phyloP scores from a whole-genome alignment of 2,329 filamentous ascomycete species.

The Davidsoniella eucalypti region DNA sequence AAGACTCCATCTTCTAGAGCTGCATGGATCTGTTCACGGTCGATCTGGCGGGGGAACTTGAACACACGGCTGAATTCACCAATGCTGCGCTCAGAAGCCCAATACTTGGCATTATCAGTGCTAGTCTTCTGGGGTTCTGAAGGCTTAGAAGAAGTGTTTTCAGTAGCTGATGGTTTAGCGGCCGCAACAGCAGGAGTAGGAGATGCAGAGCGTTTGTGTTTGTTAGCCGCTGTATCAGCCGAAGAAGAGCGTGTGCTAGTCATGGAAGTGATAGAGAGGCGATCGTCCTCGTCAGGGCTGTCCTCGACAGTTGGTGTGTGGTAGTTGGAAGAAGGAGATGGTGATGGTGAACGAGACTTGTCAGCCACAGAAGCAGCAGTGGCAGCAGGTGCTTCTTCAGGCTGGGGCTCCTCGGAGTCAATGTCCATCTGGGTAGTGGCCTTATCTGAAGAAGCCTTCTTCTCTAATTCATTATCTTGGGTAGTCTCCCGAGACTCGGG shows the following conservation, averaged over 20 bases:
- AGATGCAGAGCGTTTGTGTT: constrained; percentile 8
- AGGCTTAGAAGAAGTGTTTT: neutral
- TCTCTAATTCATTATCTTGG: constrained; percentile 16
- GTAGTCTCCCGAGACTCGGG: constrained; percentile 22
- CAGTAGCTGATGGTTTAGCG: neutral
- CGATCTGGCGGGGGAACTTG: constrained; percentile 47
- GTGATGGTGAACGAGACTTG: neutral
- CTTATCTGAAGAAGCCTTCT: constrained; percentile 26
- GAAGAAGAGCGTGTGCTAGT: constrained; percentile 15
- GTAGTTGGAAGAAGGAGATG: constrained; percentile 22
- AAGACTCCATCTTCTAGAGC: constrained; percentile 50
- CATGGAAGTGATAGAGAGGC: constrained; percentile 15
- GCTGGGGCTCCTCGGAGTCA: neutral
- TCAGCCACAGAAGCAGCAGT: constrained; percentile 18
- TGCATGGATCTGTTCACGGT: constrained; percentile 44
- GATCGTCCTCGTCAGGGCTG: constrained; percentile 18
- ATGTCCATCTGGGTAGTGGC: neutral
- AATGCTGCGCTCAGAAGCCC: constrained; percentile 49
- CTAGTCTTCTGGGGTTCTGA: too few relatives aligned
- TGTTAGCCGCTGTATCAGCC: constrained; percentile 12
- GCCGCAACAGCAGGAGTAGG: neutral
- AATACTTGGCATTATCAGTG: constrained; percentile 36
- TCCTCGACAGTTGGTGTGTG: constrained; percentile 46
- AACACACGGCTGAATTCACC: constrained; percentile 55
- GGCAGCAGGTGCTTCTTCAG: too few relatives aligned